Evolutionary conservation across 768 basidiomycete species (phyloP).

Genomic region (Pleurotus cornucopiae): DNA sequence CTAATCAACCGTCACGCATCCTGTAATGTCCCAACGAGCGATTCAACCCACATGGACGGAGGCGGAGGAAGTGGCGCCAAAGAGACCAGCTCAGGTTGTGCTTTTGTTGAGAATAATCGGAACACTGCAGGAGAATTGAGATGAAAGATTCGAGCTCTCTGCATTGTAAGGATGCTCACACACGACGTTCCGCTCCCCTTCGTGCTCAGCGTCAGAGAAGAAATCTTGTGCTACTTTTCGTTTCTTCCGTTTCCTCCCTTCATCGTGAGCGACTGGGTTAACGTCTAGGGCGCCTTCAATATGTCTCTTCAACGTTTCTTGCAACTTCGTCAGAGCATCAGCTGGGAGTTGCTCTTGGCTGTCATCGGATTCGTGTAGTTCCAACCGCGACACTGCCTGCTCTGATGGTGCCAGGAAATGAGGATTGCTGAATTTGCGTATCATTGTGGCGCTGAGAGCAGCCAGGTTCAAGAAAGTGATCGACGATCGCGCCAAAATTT

Average conservation of each 20-base stretch:
- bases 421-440: constrained; percentile 5
- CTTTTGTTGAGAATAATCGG: not conserved
- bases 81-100: not conserved
- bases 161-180: not conserved
- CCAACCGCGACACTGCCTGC: not conserved
- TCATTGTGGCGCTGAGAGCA: not conserved
- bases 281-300: not conserved
- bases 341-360: not conserved
- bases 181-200: not conserved
- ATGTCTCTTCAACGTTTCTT: not conserved
- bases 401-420: not conserved
- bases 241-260: not conserved
- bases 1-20: constrained; percentile 19
- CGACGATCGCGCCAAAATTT: not conserved
- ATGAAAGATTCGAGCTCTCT: not conserved
- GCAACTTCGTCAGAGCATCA: not conserved
- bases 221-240: constrained; percentile 1
- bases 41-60: not conserved
- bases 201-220: not conserved
- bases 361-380: not conserved
- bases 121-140: not conserved
- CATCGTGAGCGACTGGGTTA: not conserved
- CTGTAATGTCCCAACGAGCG: not conserved
- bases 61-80: constrained; percentile 4
- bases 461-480: not conserved